Evolutionary conservation across 768 basidiomycete species (phyloP), one percentile per base, ranked within the genome.

Genomic region (Kwoniella bestiolae): DNA sequence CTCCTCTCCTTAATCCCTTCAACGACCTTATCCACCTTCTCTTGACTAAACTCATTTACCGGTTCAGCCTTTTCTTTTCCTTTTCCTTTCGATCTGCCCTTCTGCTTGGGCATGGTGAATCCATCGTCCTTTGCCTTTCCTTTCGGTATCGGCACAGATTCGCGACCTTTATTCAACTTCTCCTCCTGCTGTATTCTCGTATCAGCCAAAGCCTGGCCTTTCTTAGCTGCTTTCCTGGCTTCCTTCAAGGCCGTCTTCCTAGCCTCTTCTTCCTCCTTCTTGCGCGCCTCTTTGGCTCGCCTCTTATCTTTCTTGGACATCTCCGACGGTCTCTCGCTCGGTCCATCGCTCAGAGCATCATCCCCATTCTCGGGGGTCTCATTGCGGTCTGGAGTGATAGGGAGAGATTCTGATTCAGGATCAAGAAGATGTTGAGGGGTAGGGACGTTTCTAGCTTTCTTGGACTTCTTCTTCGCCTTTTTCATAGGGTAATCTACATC

Each of bases 241-340:
- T 68, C 70, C 28, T 72, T 72, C 25, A 47, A 0, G n/a, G 63
- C 67, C 8, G 46, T 49, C 34, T 62, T 66, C 55, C 75, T 81
- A 25, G 68, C 77, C 35, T 71, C 75, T 34, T 76, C 75, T 45
- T 82, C 81, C 14, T 74, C 82, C 77, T 89, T 92, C 83, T 88
- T 91, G 51, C 86, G 84, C 3, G 83, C 87, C 78, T 95, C 91
- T 51, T 87, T 84, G 18, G 89, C 88, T 53, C 88, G 85, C 51
- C 94, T 83, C 80, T 89, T 92, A 32, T 96, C 92, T 64, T 86
- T 87, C 81, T 96, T 97, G 5, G 91, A 86, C 65, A 86, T 69
- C 53, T 81, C 77, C 18, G 60, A 23, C 26, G 67, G 23, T 32
- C 25, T 31, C 23, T 52, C 50, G 25, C 28, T 25, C 29, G 57